Percentiles rank a stretch among this genome's conserved stretches.
Evolutionary conservation across 257 asterid genomes (phyloP).

Genomic region (Petunia secreta): DNA sequence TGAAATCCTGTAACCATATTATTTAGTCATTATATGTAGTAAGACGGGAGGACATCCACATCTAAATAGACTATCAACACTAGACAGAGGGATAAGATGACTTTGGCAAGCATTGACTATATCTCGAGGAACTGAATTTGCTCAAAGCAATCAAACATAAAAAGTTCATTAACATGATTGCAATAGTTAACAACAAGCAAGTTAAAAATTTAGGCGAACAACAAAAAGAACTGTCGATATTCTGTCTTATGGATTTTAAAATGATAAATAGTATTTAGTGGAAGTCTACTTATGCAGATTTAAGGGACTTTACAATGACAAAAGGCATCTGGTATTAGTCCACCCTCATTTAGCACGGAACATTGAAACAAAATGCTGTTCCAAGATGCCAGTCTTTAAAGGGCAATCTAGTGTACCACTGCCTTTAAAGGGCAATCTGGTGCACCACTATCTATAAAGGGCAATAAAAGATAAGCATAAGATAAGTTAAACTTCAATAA

Average conservation of each 20-base stretch:
- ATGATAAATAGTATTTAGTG: conserved; percentile 12
- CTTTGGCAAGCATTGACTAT: conserved; percentile 17
- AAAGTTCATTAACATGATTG: conserved; percentile 4
- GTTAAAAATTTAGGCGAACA: background rate
- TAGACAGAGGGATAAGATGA: background rate
- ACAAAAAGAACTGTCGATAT: background rate
- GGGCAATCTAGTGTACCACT: background rate
- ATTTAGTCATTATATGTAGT: background rate
- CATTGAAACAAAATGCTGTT: background rate
- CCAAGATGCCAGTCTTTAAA: background rate
- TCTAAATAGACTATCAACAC: background rate
- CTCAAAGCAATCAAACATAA: conserved; percentile 17
- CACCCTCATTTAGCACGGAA: conserved; percentile 6
- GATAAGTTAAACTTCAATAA: background rate
- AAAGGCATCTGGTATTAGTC: background rate
- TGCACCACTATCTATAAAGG: background rate
- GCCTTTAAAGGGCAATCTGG: background rate
- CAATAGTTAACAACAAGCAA: background rate
- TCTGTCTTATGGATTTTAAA: conserved; percentile 5
- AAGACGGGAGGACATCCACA: background rate
- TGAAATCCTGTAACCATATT: conserved; percentile 65
- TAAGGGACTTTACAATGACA: background rate
- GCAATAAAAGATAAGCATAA: background rate
- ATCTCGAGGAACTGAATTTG: background rate
- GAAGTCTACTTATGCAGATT: background rate